Evolutionary conservation across 345 rosid genomes (phyloP).

Genomic region (Anacardium occidentale): DNA sequence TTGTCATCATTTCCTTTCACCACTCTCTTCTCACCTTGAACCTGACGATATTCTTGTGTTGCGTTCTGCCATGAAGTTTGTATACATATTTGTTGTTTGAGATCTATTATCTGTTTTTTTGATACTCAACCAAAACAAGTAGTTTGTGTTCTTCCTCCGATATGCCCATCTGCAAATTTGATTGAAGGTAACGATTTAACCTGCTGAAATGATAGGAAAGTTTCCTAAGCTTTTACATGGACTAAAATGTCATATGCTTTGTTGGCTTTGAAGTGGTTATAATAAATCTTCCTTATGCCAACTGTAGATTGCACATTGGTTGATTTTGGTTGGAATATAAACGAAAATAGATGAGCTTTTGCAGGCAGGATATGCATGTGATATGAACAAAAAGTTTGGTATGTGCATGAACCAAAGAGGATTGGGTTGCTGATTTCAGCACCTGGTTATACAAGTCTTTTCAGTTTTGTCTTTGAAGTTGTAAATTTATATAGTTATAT

Average conservation of each 20-base stretch:
- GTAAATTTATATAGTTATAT: not conserved
- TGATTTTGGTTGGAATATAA: no score
- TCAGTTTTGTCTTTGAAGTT: not conserved
- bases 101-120: not conserved
- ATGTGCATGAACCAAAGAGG: slow-evolving; percentile 14
- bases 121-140: not conserved
- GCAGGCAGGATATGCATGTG: slow-evolving; percentile 18
- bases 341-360: slow-evolving; percentile 11
- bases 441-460: not conserved
- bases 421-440: slow-evolving; percentile 15
- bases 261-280: no score
- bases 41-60: not conserved
- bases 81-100: not conserved
- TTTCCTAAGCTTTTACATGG: no score
- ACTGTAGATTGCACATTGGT: no score
- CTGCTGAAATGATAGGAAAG: no score
- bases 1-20: not conserved
- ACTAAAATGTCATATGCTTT: no score
- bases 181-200: no score
- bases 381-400: not conserved
- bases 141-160: no score
- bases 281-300: no score
- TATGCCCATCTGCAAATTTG: no score
- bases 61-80: not conserved
- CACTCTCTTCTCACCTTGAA: not conserved